Percentiles rank a stretch among this genome's conserved stretches.
Conservation (phyloP, 2,329 filamentous ascomycete genomes). For the Claviceps cyperi region DNA sequence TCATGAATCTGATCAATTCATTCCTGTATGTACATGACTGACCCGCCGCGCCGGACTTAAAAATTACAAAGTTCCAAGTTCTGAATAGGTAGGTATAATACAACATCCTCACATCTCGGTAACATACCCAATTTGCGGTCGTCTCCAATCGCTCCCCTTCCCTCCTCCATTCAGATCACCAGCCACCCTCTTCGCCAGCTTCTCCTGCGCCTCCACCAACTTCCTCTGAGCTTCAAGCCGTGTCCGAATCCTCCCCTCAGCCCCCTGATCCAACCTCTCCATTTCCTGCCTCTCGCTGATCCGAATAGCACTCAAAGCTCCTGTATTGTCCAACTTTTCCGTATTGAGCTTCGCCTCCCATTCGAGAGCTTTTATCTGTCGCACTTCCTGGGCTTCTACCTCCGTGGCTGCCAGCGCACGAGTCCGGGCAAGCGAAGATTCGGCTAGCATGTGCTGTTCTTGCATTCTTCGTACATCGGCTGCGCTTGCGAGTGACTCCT, state of each 20-base stretch:
- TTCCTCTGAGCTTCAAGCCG: conserved; percentile 37
- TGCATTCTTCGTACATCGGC: conserved; percentile 22
- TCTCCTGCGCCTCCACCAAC: conserved; percentile 33
- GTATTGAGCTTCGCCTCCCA: conserved; percentile 33
- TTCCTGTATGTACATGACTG: no score
- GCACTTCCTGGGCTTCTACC: conserved; percentile 28
- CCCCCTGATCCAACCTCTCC: conserved; percentile 31
- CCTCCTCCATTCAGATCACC: conserved; percentile 15
- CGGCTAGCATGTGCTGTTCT: conserved; percentile 33
- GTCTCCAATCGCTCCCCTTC: conserved; percentile 18
- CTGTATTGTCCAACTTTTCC: conserved; percentile 33
- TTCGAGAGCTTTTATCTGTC: conserved; percentile 29
- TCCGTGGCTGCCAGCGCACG: conserved; percentile 32
- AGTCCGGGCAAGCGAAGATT: conserved; percentile 28
- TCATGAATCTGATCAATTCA: no score
- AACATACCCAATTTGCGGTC: conserved; percentile 44
- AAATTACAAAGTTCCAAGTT: neutral
- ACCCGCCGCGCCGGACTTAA: no score
- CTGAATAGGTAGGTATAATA: neutral
- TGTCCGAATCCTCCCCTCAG: conserved; percentile 29
- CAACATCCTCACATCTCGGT: conserved; percentile 39
- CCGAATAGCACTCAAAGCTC: conserved; percentile 32
- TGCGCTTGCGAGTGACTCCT: conserved; percentile 25
- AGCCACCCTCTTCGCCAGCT: conserved; percentile 28
- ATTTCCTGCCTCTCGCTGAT: conserved; percentile 36